phyloP scores from a whole-genome alignment of 2,329 filamentous ascomycete genomes.

The Venturia aucupariae region DNA sequence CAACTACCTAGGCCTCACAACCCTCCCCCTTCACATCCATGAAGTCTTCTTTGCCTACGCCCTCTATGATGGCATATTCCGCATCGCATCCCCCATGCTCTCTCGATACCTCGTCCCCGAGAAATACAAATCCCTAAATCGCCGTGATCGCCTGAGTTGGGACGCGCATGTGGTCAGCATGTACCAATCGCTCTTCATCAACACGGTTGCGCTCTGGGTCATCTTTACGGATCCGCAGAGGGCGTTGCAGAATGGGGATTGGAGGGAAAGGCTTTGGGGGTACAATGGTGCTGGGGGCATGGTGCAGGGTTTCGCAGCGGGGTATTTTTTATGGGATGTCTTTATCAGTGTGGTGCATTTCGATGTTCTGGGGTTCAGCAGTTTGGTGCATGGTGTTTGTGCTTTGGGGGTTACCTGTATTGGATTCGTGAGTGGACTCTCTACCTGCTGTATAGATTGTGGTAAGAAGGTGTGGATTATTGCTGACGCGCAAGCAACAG shows the following conservation, averaged over 20 bases:
- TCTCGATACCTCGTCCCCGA: constrained; percentile 55
- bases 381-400: constrained; percentile 66
- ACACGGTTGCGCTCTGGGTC: constrained; percentile 60
- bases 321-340: constrained; percentile 81
- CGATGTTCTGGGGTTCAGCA: constrained; percentile 61
- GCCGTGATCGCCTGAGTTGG: constrained; percentile 66
- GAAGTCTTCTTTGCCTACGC: constrained; percentile 59
- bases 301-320: constrained; percentile 66
- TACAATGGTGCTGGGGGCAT: constrained; percentile 67
- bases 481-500: constrained; percentile 43
- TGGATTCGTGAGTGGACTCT: constrained; percentile 58
- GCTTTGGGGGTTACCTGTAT: constrained; percentile 66
- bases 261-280: constrained; percentile 63
- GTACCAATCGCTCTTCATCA: constrained; percentile 66
- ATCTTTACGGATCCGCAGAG: constrained; percentile 61
- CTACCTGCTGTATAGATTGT: background rate
- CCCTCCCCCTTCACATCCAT: constrained; percentile 68
- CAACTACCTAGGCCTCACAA: constrained; percentile 50
- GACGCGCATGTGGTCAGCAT: constrained; percentile 77
- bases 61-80: constrained; percentile 60
- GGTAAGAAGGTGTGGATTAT: background rate
- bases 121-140: constrained; percentile 53
- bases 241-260: constrained; percentile 47
- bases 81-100: constrained; percentile 56
- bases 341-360: constrained; percentile 59